Conservation (phyloP, 352 stramenopile species). For the Phytophthora vignae region DNA sequence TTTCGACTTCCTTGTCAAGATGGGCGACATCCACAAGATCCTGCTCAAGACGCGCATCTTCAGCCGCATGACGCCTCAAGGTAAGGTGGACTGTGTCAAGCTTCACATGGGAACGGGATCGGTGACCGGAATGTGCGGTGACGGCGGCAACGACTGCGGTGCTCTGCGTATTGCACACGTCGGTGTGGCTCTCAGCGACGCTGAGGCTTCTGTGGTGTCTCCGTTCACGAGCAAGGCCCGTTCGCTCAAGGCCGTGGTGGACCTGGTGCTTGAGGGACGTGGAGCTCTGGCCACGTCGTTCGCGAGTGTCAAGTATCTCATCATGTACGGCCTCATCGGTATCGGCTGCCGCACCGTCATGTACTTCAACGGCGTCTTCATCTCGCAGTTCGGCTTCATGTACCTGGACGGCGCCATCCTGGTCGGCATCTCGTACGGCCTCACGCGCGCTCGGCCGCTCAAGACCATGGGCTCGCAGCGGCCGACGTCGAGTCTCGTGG, state of each 20-base stretch:
- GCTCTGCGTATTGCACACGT: conserved; percentile 92
- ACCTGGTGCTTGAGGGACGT: conserved; percentile 84
- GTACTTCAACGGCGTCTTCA: conserved; percentile 89
- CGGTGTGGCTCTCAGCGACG: conserved; percentile 89
- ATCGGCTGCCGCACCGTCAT: conserved; percentile 86
- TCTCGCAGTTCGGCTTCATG: conserved; percentile 90
- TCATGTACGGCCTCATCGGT: conserved; percentile 90
- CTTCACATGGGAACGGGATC: conserved; percentile 68
- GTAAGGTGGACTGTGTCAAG: conserved; percentile 80
- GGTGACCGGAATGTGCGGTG: conserved; percentile 86
- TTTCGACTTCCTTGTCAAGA: conserved; percentile 76
- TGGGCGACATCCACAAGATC: conserved; percentile 63
- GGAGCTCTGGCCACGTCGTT: conserved; percentile 86
- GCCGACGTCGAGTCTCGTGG: conserved; percentile 86
- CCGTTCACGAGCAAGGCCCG: conserved; percentile 91
- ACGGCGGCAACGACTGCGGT: conserved; percentile 93
- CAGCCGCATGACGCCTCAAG: conserved; percentile 78
- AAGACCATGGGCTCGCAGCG: conserved; percentile 65
- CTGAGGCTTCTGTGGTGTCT: conserved; percentile 88
- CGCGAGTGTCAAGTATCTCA: conserved; percentile 87
- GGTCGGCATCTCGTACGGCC: conserved; percentile 80
- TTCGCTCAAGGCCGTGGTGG: conserved; percentile 75
- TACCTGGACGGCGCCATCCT: conserved; percentile 84
- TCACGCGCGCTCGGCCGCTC: conserved; percentile 75
- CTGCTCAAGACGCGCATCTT: conserved; percentile 82